Percentiles rank a stretch among this genome's conserved stretches.
These are phyloP conservation scores for Boletus vinaceobasis DNA, from an alignment of 768 basidiomycete genomes.

Conservation along the genomic window DNA sequence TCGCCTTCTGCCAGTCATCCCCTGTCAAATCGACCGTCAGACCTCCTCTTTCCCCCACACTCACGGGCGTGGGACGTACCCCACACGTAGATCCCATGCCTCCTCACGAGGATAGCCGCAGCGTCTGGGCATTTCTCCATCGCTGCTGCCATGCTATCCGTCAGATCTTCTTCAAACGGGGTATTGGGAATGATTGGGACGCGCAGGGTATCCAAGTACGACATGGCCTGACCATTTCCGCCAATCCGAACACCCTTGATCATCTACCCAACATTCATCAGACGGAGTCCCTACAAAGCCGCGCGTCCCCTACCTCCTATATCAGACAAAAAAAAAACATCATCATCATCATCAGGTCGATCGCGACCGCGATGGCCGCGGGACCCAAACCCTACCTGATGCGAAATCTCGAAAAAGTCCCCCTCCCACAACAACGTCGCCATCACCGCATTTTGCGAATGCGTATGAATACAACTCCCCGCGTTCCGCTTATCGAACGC, in stretches of 20 bases:
- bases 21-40: conserved; percentile 34
- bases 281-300: not conserved
- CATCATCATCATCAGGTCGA: too few relatives aligned
- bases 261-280: conserved; percentile 52
- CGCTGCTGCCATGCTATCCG: conserved; percentile 83
- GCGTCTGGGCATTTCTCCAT: conserved; percentile 80
- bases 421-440: conserved; percentile 76
- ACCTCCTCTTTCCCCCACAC: not conserved
- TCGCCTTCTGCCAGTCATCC: conserved; percentile 81
- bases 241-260: conserved; percentile 83
- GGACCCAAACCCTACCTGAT: conserved; percentile 51
- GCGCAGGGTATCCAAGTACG: conserved; percentile 81
- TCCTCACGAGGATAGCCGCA: conserved; percentile 69
- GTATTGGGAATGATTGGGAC: conserved; percentile 92
- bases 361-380: not conserved
- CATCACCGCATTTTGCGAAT: conserved; percentile 89
- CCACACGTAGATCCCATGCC: conserved; percentile 86
- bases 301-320: conserved; percentile 38
- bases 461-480: conserved; percentile 88
- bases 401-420: conserved; percentile 71
- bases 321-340: not conserved
- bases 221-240: conserved; percentile 71
- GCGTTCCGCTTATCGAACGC: conserved; percentile 77
- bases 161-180: conserved; percentile 84
- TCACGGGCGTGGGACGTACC: conserved; percentile 40